Evolutionary conservation across 805 yeast species (phyloP).

Genomic region (Candida wancherniae): DNA sequence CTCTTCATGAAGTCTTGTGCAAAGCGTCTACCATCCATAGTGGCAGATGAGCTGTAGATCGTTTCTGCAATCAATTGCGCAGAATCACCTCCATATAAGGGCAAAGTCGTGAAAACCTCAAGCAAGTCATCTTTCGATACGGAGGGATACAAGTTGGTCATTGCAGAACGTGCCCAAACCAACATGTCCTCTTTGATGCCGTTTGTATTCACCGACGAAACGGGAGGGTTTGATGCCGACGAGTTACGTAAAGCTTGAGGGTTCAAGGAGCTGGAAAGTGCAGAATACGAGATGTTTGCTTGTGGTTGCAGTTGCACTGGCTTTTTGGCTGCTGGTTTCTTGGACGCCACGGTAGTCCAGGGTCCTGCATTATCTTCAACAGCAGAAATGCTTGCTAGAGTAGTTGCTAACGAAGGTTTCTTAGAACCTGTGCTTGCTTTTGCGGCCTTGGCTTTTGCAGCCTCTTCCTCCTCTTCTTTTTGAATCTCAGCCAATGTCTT

Average conservation of each 20-base stretch:
- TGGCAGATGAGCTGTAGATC: conserved; percentile 78
- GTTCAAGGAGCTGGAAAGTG: conserved; percentile 22
- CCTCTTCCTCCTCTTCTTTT: conserved; percentile 47
- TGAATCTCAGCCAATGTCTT: conserved; percentile 60
- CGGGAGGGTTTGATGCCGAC: conserved; percentile 26
- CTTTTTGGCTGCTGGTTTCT: conserved; percentile 31
- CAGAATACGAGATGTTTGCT: conserved; percentile 11
- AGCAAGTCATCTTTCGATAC: conserved; percentile 76
- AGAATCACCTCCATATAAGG: conserved; percentile 68
- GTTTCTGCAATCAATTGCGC: conserved; percentile 88
- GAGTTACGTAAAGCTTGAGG: conserved; percentile 37
- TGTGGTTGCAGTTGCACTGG: conserved; percentile 12
- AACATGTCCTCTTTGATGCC: conserved; percentile 53
- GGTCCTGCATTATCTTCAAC: conserved; percentile 24
- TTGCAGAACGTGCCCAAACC: conserved; percentile 65
- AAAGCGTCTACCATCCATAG: conserved; percentile 92
- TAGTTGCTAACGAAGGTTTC: conserved; percentile 30
- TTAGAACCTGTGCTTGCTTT: conserved; percentile 23
- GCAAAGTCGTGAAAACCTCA: conserved; percentile 74
- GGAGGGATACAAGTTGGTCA: conserved; percentile 64
- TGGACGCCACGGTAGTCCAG: conserved; percentile 40
- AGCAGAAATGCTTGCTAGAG: conserved; percentile 26
- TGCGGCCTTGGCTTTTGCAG: conserved; percentile 23
- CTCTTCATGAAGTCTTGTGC: conserved; percentile 84
- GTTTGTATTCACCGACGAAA: conserved; percentile 18